A percentile compares a stretch with the other conserved stretches of the same genome.
phyloP scores from a whole-genome alignment of 495 filamentous ascomycete genomes.

The Lindgomyces ingoldianus region DNA sequence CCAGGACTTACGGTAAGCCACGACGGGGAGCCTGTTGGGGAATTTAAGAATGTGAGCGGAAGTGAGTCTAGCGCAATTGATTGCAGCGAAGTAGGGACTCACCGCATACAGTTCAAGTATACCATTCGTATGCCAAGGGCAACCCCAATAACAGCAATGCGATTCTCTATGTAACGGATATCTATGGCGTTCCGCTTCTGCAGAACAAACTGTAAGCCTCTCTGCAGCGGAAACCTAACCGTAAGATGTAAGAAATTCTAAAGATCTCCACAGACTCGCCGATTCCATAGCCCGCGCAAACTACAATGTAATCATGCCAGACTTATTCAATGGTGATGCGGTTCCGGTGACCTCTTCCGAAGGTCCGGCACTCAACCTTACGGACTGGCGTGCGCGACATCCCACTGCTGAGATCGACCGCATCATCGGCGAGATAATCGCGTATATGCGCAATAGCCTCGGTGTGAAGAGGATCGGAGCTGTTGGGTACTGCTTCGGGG shows the following conservation, averaged over 20 bases:
- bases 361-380: constrained; percentile 6
- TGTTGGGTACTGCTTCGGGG: constrained; percentile 26
- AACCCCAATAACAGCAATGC: constrained; percentile 4
- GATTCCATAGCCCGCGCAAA: constrained; percentile 22
- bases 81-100: not conserved
- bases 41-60: constrained; percentile 26
- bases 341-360: not conserved
- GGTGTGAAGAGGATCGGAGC: constrained; percentile 12
- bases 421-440: constrained; percentile 11
- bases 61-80: not conserved
- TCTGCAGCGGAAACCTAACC: no score
- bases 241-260: no score
- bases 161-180: constrained; percentile 23
- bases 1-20: constrained; percentile 5
- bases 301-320: constrained; percentile 18
- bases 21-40: constrained; percentile 8
- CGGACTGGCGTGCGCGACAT: constrained; percentile 13
- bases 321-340: constrained; percentile 27
- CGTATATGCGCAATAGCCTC: constrained; percentile 15
- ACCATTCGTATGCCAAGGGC: constrained; percentile 18
- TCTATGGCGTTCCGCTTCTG: constrained; percentile 18
- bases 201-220: constrained; percentile 30
- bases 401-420: constrained; percentile 11
- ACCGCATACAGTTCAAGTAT: constrained; percentile 15
- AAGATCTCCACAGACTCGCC: constrained; percentile 20